A percentile compares a stretch with the other conserved stretches of the same genome.
Conservation (phyloP, 164 flowering plant species). For the Liriodendron chinense region DNA sequence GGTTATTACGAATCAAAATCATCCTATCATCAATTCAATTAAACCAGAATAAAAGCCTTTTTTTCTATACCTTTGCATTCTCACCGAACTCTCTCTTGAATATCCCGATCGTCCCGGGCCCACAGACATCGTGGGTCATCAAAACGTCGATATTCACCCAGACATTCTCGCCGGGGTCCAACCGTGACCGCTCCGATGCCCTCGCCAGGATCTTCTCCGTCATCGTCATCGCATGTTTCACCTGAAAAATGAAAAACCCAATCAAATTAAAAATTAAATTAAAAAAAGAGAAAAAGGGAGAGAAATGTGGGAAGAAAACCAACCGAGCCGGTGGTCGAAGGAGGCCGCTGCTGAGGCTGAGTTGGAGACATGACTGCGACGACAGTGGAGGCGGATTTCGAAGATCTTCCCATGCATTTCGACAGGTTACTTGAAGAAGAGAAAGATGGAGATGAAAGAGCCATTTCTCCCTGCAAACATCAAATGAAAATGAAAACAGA, state of each 20-base stretch:
- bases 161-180: slow-evolving; percentile 90
- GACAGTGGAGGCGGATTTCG: slow-evolving; percentile 53
- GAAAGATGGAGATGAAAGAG: slow-evolving; percentile 41
- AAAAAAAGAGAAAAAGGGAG: neutral
- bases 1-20: neutral
- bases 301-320: slow-evolving; percentile 3
- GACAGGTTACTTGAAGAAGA: slow-evolving; percentile 24
- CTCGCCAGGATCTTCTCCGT: slow-evolving; percentile 93
- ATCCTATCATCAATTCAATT: neutral
- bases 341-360: slow-evolving; percentile 64
- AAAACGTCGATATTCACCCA: slow-evolving; percentile 94
- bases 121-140: slow-evolving; percentile 99
- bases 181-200: slow-evolving; percentile 72
- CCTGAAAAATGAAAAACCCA: slow-evolving; percentile 35
- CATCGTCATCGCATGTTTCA: slow-evolving; percentile 90
- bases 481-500: neutral
- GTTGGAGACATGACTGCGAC: slow-evolving; percentile 79
- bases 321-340: slow-evolving; percentile 88
- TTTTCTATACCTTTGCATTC: slow-evolving; percentile 68
- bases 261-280: neutral
- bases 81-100: slow-evolving; percentile 94
- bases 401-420: slow-evolving; percentile 30
- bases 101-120: slow-evolving; percentile 87
- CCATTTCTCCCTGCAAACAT: slow-evolving; percentile 38
- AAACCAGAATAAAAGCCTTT: neutral